These are phyloP conservation scores for Saccharomyces hybrid DNA, from an alignment of 1,139 yeast genomes.

Conservation along the genomic window DNA sequence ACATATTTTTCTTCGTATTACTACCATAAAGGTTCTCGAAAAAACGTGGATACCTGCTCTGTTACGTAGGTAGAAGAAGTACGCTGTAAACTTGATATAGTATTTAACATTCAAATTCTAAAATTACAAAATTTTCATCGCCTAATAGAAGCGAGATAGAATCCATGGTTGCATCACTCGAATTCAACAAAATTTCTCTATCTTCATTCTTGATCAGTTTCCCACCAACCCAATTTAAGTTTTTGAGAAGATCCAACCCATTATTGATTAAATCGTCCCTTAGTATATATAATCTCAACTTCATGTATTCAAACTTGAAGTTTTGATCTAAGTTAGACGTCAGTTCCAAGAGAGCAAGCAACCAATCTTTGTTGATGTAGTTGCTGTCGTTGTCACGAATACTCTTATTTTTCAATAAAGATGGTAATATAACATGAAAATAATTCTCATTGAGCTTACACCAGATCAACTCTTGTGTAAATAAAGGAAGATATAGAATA, in stretches of 20 bases:
- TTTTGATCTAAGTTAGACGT: constrained; percentile 12
- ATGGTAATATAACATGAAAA: constrained; percentile 19
- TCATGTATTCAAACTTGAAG: constrained; percentile 3
- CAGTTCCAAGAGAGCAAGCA: constrained; percentile 24
- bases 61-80: background rate
- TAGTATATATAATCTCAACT: constrained; percentile 22
- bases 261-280: constrained; percentile 18
- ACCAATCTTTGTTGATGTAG: constrained; percentile 18
- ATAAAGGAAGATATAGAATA: constrained; percentile 21
- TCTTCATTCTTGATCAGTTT: constrained; percentile 25
- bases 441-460: constrained; percentile 16
- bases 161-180: constrained; percentile 6
- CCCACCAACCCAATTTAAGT: constrained; percentile 31
- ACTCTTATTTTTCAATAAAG: background rate
- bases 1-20: background rate
- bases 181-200: constrained; percentile 9
- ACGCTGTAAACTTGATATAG: background rate
- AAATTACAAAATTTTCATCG: constrained; percentile 25
- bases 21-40: background rate
- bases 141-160: constrained; percentile 14
- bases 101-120: constrained; percentile 27
- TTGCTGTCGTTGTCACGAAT: constrained; percentile 7
- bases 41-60: background rate
- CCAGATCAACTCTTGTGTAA: constrained; percentile 20
- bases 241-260: constrained; percentile 18